These are phyloP conservation scores for Carallia brachiata DNA, from an alignment of 345 rosid genomes.

Conservation along the genomic window DNA sequence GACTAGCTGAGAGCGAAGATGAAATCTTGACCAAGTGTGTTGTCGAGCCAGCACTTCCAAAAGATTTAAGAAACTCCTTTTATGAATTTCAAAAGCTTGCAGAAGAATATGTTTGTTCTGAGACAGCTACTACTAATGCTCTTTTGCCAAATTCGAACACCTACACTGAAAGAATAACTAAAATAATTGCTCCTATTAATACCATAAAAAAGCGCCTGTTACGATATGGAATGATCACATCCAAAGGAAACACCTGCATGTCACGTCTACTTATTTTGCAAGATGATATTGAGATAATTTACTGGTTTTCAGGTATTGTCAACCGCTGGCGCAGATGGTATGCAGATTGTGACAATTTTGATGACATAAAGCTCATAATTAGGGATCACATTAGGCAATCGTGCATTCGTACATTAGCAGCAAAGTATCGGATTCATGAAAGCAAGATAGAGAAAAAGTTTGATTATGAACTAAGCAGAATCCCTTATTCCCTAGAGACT, in stretches of 20 bases:
- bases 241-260: constrained; percentile 56
- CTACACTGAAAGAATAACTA: constrained; percentile 36
- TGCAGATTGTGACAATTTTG: constrained; percentile 55
- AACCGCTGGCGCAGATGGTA: constrained; percentile 76
- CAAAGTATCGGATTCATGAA: constrained; percentile 73
- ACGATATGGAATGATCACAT: constrained; percentile 66
- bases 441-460: constrained; percentile 63
- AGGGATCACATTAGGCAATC: constrained; percentile 59
- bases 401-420: constrained; percentile 81
- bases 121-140: constrained; percentile 55
- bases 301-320: constrained; percentile 77
- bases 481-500: constrained; percentile 51
- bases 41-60: constrained; percentile 74
- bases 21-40: constrained; percentile 61
- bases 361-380: constrained; percentile 59
- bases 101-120: constrained; percentile 69
- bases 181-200: constrained; percentile 61
- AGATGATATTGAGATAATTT: constrained; percentile 65
- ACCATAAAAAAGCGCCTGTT: constrained; percentile 66
- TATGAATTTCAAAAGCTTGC: constrained; percentile 61
- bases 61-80: constrained; percentile 71
- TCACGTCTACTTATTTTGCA: constrained; percentile 56
- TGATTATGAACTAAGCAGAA: constrained; percentile 55
- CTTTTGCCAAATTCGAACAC: constrained; percentile 52
- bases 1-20: constrained; percentile 53